Base-by-base conservation (phyloP, 2,329 filamentous ascomycete genomes). In the Mycosphaerella sp. region DNA sequence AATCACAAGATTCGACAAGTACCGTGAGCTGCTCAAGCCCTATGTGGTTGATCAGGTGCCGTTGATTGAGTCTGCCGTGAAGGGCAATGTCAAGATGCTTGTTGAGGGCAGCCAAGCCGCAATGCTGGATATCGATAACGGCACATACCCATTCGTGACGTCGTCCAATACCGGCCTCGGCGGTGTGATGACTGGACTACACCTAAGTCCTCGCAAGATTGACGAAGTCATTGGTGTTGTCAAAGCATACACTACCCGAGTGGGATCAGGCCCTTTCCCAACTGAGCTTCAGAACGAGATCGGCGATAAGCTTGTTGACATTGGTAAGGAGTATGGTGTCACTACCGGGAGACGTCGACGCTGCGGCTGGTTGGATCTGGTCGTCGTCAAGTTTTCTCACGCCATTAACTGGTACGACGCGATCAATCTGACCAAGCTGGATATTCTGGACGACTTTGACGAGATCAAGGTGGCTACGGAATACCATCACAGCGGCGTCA, bases 391-490 rank as follows among this genome's bases (percentile, higher is more conserved):
- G 66, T 86, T 85, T 72, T 82, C 78, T 8, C 68, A 75, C 54
- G 71, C 75, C 41, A 74, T 85, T 66, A 87, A 87, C 71, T 76
- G 84, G 71, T 87, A 87, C 70, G 81, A 81, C 0, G 69, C 73
- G 40, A 71, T 83, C 61, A 84, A 84, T 70, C 71, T 84, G 50
- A 84, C 80, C 51, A 84, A 84, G 69, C 76, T 87, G 17, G 84
- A 87, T 60, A 77, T 89, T 34, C 75, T 89, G 13, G 86, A 89
- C 66, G 79, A 79, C 28, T 89, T 95, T 66, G 75, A 79, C 8
- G 83, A 81, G 63, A 79, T 94, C 70, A 86, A 89, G 68, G 75
- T 87, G 44, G 86, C 85, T 14, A 79, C 85, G 12, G 82, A 80
- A 2, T 95, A 95, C 72, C 73, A 73, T 10, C 59, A 79, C 63